Evolutionary conservation across 139 green algal genomes (phyloP), one percentile per base, ranked within the genome.

Genomic region (Pedinophyceae sp.): DNA sequence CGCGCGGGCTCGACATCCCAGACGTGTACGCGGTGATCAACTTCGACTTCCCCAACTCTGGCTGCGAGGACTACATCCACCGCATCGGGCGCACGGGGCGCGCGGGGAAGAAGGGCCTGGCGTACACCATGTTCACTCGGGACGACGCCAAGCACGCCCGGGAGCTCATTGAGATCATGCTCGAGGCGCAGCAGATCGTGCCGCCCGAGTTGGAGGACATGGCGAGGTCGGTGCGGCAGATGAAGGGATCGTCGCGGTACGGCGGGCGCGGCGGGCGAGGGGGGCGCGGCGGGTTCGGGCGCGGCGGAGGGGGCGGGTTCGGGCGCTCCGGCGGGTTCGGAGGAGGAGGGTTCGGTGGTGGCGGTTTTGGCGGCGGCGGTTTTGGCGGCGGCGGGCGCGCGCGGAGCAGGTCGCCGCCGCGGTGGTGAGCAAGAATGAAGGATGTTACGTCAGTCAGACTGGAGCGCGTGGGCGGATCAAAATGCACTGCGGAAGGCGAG

Each of bases 51-150:
- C 81, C 80, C 30, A 77, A 70, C 7, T 7, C 10, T 43, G 74
- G 77, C 40, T 61, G 78, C 17, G 80, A 93, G 70, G 83, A 93
- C 68, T 93, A 94, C 57, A 72, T 94, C 6, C 83, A 93, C 48
- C 74, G 85, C 59, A 89, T 94, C 48, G 84, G 86, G 19, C 76
- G 86, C 27, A 95, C 86, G 22, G 86, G 84, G 20, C 74, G 85
- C 28, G 85, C 85, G 16, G 85, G 85, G 17, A 74, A 76, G 10
- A 85, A 68, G 3, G 85, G 85, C 16, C 72, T 82, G 38, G 70
- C 78, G 2, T 82, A 76, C 69, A 88, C 83, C 2, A 81, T 94
- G 53, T 78, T 91, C 57, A 81, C 78, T 3, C 22, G 43, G 6
- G 54, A 65, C 52, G 78, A 93, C 47, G 50, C 50, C 39, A 86